Base-by-base conservation (phyloP, 1,139 yeast species). In the Meyerozyma smithsonii region DNA sequence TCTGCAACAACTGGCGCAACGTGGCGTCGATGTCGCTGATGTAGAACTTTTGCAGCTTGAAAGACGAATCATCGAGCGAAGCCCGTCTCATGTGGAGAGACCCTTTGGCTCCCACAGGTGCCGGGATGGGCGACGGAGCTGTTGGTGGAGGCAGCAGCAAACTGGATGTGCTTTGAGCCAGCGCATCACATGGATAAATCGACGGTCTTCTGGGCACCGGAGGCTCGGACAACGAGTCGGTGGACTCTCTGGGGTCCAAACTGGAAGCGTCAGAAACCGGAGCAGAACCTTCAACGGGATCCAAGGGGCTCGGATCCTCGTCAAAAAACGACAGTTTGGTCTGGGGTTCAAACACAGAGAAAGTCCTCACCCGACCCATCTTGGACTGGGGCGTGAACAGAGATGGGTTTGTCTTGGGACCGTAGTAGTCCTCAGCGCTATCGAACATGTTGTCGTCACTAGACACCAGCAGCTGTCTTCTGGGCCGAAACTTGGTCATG, bases 11-110 rank as follows among this genome's bases (percentile, higher is more conserved):
- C 49, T 84, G 83, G 19, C 76, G 65, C 43, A 89, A 67, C 1
- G 97, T 87, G 23, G 72, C 61, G 51, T 87, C 86, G 25, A 90
- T 85, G 57, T 89, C 86, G 46, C 75, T 71, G 43, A 90, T 84
- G 54, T 81, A 78, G 55, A 85, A 87, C 53, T 80, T 72, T 49
- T 81, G 72, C 6, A 72, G 70, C 36, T 56, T 55, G 26, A 55
- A 42, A 28, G 49, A 42, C 2, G 79, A 64, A 43, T 79, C 87
- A 56, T 85, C 95, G 43, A 79, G 75, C 0, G 90, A 83, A 2
- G 81, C 82, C 49, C 95, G 66, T 56, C 92, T 56, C 48, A 16
- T 19, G 6, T 30, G 20, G 5, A 30, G 12, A 8, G n/a, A 4
- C 5, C 11, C 7, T 21, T 18, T 30, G 21, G 15, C 14, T n/a